A percentile compares a stretch with the other conserved stretches of the same genome.
Conservation (phyloP, 2,329 filamentous ascomycete genomes). For the Colletotrichum endophyticum region DNA sequence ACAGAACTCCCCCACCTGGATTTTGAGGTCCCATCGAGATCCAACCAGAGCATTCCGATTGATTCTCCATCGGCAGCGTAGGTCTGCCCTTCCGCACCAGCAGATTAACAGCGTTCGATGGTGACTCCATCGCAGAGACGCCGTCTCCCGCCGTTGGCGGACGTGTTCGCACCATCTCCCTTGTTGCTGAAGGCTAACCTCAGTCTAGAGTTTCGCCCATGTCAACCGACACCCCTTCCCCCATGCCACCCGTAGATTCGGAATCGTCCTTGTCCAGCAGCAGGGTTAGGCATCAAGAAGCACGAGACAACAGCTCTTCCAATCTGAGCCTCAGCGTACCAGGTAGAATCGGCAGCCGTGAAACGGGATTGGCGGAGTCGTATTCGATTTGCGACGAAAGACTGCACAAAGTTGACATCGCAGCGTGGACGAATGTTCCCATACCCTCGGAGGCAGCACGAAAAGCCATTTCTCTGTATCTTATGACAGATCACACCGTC, state of each 20-base stretch:
- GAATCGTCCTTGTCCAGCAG: background rate
- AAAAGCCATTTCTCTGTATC: slow-evolving; percentile 30
- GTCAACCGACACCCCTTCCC: background rate
- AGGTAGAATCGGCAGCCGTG: background rate
- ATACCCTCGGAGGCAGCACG: too few relatives aligned
- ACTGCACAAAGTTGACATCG: background rate
- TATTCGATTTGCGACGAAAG: too few relatives aligned
- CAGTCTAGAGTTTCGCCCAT: background rate
- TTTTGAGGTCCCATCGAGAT: background rate
- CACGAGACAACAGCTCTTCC: background rate
- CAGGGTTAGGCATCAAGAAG: background rate
- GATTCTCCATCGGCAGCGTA: background rate
- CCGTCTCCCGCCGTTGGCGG: too few relatives aligned
- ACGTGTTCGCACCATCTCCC: too few relatives aligned
- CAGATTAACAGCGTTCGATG: too few relatives aligned
- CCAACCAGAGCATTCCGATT: background rate
- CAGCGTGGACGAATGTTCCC: background rate
- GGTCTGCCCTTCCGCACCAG: too few relatives aligned
- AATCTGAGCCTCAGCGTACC: background rate
- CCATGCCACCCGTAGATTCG: background rate
- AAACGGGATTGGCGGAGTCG: too few relatives aligned
- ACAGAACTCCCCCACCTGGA: background rate
- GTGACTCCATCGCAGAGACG: too few relatives aligned
- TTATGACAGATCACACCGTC: slow-evolving; percentile 33
- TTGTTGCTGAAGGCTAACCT: too few relatives aligned